phyloP scores from a whole-genome alignment of 2,329 filamentous ascomycete species.

The Cordyceps sp. region DNA sequence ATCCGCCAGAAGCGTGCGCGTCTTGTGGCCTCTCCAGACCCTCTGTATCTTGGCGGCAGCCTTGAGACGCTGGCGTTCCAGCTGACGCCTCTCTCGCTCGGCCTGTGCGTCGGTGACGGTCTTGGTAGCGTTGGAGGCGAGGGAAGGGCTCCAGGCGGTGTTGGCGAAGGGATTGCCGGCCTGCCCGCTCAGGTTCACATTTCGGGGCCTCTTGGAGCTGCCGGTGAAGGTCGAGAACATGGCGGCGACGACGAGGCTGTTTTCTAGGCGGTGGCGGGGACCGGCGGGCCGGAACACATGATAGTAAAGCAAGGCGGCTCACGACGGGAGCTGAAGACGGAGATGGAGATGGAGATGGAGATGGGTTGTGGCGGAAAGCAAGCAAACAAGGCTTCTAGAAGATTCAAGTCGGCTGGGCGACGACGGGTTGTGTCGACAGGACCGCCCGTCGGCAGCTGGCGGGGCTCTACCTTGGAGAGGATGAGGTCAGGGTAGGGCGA shows the following conservation, averaged over 20 bases:
- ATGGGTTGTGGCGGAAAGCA: no score
- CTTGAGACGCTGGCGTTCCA: slow-evolving; percentile 60
- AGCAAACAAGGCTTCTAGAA: no score
- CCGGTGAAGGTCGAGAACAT: slow-evolving; percentile 95
- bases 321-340: no score
- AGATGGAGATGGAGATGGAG: no score
- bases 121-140: slow-evolving; percentile 50
- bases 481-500: no score
- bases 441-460: no score
- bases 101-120: slow-evolving; percentile 76
- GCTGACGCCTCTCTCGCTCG: slow-evolving; percentile 64
- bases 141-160: slow-evolving; percentile 37
- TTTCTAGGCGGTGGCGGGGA: no score
- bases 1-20: slow-evolving; percentile 40
- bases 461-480: no score
- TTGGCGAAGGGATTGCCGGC: slow-evolving; percentile 64
- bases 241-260: slow-evolving; percentile 8
- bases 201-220: slow-evolving; percentile 65
- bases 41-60: slow-evolving; percentile 62
- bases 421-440: no score
- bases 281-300: slow-evolving; percentile 2
- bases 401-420: no score
- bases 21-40: slow-evolving; percentile 63
- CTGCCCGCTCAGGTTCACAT: slow-evolving; percentile 87
- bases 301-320: not conserved